Conservation (phyloP, 768 basidiomycete genomes). For the Russula virescens region DNA sequence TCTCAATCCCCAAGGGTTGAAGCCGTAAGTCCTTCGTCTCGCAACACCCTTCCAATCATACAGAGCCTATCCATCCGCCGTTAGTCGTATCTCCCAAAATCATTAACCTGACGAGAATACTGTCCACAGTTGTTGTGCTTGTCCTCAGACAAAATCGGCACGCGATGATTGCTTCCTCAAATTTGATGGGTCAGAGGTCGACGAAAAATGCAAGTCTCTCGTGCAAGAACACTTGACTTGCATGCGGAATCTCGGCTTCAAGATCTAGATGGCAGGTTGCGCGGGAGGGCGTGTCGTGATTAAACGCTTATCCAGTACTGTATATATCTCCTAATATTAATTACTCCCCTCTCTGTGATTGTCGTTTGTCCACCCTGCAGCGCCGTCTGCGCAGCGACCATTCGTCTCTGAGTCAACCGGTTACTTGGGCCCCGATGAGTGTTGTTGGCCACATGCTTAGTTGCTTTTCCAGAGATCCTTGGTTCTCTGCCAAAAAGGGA, state of each 20-base stretch:
- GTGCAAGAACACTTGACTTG: constrained; percentile 80
- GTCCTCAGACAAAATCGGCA: constrained; percentile 86
- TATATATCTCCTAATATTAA: background rate
- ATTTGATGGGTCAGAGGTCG: constrained; percentile 55
- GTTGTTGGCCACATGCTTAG: too few relatives aligned
- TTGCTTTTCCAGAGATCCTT: too few relatives aligned
- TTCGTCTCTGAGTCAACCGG: too few relatives aligned
- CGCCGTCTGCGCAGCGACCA: background rate
- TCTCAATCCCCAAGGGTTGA: constrained; percentile 89
- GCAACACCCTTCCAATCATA: too few relatives aligned
- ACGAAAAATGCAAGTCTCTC: constrained; percentile 74
- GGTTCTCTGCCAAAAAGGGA: too few relatives aligned
- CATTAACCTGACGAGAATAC: background rate
- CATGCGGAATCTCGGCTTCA: constrained; percentile 90
- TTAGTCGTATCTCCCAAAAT: background rate
- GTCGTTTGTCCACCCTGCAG: background rate
- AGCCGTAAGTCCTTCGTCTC: constrained; percentile 67
- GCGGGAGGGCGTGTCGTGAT: background rate
- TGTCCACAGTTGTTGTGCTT: constrained; percentile 80
- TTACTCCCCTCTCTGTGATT: background rate
- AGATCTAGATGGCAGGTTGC: constrained; percentile 41
- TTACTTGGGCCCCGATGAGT: too few relatives aligned
- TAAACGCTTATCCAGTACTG: background rate
- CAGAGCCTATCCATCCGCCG: background rate
- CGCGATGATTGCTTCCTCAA: constrained; percentile 93